These are phyloP conservation scores for Trichopus zeylanicus DNA, from an alignment of 116 monocot genomes.

Conservation along the genomic window DNA sequence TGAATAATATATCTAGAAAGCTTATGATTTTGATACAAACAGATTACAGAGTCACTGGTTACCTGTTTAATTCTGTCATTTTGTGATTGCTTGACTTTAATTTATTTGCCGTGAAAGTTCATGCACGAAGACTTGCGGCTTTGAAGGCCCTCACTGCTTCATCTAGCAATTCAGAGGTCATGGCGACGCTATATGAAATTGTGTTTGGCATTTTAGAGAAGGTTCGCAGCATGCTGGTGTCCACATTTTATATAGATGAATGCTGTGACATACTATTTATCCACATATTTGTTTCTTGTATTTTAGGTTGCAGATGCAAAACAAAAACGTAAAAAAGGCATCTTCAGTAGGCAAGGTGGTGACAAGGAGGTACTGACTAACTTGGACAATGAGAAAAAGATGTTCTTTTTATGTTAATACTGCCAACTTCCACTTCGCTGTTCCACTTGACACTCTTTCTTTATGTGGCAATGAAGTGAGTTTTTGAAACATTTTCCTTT, in stretches of 20 bases:
- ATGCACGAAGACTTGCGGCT: constrained; percentile 93
- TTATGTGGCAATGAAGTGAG: too few species aligned
- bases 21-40: too few species aligned
- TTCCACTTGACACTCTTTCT: too few species aligned
- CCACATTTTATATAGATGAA: neutral
- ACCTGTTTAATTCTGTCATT: too few species aligned
- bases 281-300: neutral
- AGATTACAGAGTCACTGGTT: too few species aligned
- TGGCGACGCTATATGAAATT: constrained; percentile 91
- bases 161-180: constrained; percentile 63
- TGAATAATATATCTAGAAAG: too few species aligned
- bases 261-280: too few species aligned
- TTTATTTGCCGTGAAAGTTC: constrained; percentile 58
- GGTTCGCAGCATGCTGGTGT: constrained; percentile 47
- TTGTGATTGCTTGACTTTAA: too few species aligned
- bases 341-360: constrained; percentile 84
- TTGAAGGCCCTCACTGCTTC: constrained; percentile 90
- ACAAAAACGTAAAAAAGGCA: constrained; percentile 91
- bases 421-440: too few species aligned
- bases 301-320: constrained; percentile 85
- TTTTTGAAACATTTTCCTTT: too few species aligned
- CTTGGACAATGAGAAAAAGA: neutral
- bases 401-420: neutral
- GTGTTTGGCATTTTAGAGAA: constrained; percentile 96
- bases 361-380: constrained; percentile 79